Evolutionary conservation across 257 asterid species (phyloP).

Genomic region (Petunia secreta): DNA sequence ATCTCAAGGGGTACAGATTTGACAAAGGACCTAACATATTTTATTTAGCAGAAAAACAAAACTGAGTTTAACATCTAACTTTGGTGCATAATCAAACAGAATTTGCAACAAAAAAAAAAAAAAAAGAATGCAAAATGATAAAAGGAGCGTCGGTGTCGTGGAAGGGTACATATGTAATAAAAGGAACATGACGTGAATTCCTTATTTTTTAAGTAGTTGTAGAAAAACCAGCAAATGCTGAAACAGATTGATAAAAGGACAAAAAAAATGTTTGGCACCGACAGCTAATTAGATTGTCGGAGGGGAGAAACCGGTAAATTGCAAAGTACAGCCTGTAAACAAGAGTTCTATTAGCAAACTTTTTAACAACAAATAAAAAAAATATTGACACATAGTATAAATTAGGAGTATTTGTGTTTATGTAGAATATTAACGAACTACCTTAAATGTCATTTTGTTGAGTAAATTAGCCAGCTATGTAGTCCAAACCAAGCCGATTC

Average conservation of each 20-base stretch:
- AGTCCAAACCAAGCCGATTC: background rate
- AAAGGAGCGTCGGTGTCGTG: background rate
- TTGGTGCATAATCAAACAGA: background rate
- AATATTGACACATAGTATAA: too few relatives aligned
- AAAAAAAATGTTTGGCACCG: slow-evolving; percentile 22
- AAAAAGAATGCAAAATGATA: background rate
- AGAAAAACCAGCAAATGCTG: background rate
- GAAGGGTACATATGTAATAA: background rate
- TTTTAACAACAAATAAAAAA: too few relatives aligned
- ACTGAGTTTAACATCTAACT: background rate
- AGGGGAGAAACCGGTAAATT: slow-evolving; percentile 20
- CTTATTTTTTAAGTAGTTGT: too few relatives aligned
- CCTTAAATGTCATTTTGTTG: background rate
- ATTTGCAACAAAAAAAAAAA: background rate
- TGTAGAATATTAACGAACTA: too few relatives aligned
- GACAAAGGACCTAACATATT: slow-evolving; percentile 14
- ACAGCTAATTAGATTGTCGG: slow-evolving; percentile 24
- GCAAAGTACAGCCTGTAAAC: slow-evolving; percentile 30
- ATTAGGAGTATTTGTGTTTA: too few relatives aligned
- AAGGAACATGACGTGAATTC: background rate
- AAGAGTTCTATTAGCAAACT: too few relatives aligned
- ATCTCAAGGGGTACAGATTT: background rate
- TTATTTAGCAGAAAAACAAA: background rate
- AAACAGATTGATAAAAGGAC: background rate
- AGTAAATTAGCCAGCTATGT: background rate